phyloP scores from a whole-genome alignment of 306 rosid genomes.

The Lupinus albus region DNA sequence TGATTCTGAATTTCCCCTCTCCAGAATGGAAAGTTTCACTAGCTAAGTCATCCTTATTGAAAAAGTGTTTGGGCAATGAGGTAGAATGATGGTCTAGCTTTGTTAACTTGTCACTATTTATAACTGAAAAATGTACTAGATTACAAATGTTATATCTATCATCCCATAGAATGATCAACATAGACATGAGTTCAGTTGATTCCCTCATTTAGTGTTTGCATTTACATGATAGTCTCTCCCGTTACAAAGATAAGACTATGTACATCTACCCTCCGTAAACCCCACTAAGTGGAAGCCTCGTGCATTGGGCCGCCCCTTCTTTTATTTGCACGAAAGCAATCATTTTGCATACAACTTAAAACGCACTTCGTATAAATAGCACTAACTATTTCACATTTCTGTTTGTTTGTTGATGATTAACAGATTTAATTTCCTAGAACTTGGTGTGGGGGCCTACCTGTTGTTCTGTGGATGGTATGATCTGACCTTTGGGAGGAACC shows the following conservation, averaged over 20 bases:
- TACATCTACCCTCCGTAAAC: too few species aligned
- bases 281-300: too few species aligned
- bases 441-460: constrained; percentile 73
- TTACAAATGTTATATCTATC: background rate
- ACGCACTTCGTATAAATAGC: background rate
- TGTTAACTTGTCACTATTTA: background rate
- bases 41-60: background rate
- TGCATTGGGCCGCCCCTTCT: too few species aligned
- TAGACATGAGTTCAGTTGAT: constrained; percentile 18
- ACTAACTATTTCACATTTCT: constrained; percentile 21
- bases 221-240: constrained; percentile 7
- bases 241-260: too few species aligned
- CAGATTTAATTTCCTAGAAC: constrained; percentile 80
- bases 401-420: constrained; percentile 37
- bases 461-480: constrained; percentile 82
- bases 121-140: background rate
- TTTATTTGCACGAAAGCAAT: constrained; percentile 2
- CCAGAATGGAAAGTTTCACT: background rate
- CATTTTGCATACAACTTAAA: background rate
- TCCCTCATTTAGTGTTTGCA: background rate
- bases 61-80: background rate
- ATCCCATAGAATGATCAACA: background rate
- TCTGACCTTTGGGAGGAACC: constrained; percentile 69
- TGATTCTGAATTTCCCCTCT: background rate
- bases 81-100: background rate